These are phyloP conservation scores for Aspergillus panamensis DNA, from an alignment of 495 filamentous ascomycete species.

Conservation along the genomic window DNA sequence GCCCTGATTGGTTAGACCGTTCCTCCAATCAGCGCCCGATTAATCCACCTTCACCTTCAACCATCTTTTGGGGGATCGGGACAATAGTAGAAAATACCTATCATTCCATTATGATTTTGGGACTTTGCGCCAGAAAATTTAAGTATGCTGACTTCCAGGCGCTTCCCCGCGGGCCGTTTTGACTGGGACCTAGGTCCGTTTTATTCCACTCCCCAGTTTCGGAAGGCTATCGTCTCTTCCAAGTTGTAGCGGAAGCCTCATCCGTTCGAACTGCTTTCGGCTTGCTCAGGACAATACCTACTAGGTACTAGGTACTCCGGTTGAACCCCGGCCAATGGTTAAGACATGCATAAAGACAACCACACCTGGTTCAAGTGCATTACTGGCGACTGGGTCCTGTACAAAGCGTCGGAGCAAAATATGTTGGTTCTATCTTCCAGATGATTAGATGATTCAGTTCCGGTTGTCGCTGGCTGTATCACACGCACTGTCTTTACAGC, in stretches of 20 bases:
- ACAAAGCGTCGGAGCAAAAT: background rate
- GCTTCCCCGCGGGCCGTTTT: background rate
- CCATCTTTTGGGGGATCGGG: background rate
- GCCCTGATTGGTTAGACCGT: constrained; percentile 6
- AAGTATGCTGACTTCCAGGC: background rate
- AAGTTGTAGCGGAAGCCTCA: background rate
- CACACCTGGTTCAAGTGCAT: too few species aligned
- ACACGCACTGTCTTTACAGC: background rate
- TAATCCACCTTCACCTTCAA: background rate
- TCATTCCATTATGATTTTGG: background rate
- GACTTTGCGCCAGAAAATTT: background rate
- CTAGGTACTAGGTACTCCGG: too few species aligned
- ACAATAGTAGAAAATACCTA: too few species aligned
- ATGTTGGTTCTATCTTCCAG: background rate
- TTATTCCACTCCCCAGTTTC: background rate
- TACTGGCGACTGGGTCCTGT: background rate
- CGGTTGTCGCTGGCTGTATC: background rate
- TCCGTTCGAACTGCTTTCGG: background rate
- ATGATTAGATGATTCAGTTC: background rate
- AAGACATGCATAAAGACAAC: too few species aligned
- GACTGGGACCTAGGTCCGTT: background rate
- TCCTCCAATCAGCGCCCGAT: constrained; percentile 1
- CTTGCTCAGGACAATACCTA: background rate
- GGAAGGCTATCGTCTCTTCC: background rate
- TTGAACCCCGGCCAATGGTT: too few species aligned